Conservation (phyloP, 805 yeast genomes). For the Sporopachydermia lactativora region DNA sequence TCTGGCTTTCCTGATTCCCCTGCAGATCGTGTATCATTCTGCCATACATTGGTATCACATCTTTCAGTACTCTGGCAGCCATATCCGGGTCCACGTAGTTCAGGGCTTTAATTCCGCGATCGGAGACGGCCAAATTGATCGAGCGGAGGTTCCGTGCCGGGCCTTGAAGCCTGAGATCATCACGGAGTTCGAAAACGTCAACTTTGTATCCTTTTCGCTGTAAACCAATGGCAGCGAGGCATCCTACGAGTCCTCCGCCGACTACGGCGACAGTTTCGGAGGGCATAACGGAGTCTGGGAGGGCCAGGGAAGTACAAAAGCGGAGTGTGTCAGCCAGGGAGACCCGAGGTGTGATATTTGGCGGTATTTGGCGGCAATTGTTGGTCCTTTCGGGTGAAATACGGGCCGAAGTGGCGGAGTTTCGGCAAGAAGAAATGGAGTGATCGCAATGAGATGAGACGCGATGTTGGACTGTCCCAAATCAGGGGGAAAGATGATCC, state of each 20-base stretch:
- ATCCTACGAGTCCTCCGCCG: conserved; percentile 89
- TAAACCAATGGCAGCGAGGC: conserved; percentile 71
- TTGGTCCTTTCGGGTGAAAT: too few species aligned
- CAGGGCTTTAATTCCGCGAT: conserved; percentile 66
- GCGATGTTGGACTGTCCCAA: too few species aligned
- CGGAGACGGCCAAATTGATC: conserved; percentile 80
- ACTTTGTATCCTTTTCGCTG: conserved; percentile 61
- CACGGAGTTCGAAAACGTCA: conserved; percentile 53
- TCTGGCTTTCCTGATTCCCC: conserved; percentile 54
- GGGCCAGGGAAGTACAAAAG: too few species aligned
- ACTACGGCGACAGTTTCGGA: conserved; percentile 40
- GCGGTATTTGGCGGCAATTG: too few species aligned
- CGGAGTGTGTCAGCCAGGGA: too few species aligned
- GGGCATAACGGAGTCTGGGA: too few species aligned
- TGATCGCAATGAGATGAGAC: too few species aligned
- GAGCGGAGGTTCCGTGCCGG: conserved; percentile 37
- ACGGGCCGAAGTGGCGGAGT: too few species aligned
- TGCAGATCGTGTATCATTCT: conserved; percentile 70
- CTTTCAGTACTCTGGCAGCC: conserved; percentile 38
- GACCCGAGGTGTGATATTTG: too few species aligned
- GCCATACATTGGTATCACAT: conserved; percentile 75
- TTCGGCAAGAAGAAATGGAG: too few species aligned
- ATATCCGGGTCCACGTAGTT: conserved; percentile 43
- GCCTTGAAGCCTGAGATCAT: conserved; percentile 39
- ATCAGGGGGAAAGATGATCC: too few species aligned